Evolutionary conservation across 257 asterid genomes (phyloP).

Genomic region (Eucommia ulmoides): DNA sequence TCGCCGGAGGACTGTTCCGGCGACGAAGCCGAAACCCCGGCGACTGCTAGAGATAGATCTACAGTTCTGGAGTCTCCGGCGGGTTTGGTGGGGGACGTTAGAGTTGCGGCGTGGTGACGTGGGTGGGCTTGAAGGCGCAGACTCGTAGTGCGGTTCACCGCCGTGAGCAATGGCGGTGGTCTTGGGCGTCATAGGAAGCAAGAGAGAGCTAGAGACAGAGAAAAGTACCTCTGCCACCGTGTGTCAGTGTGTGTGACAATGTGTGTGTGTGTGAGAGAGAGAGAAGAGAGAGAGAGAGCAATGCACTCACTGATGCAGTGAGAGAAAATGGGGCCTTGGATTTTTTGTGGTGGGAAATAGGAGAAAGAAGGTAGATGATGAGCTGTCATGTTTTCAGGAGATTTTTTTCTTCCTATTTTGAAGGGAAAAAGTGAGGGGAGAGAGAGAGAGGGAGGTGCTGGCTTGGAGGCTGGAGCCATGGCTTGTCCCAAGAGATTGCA

Average conservation of each 20-base stretch:
- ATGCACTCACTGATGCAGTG: no score
- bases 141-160: neutral
- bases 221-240: neutral
- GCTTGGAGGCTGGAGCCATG: no score
- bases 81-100: conserved; percentile 10
- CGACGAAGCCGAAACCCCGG: conserved; percentile 16
- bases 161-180: neutral
- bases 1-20: conserved; percentile 13
- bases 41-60: conserved; percentile 2
- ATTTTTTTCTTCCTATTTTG: no score
- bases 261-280: neutral
- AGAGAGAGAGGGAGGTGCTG: no score
- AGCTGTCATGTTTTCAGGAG: no score
- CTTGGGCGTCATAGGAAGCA: neutral
- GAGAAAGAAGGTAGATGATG: no score
- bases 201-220: no score
- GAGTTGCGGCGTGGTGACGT: neutral
- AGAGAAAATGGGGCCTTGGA: no score
- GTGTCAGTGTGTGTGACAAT: neutral
- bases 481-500: no score
- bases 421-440: no score
- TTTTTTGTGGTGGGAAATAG: no score
- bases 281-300: neutral
- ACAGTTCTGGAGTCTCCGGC: conserved; percentile 32
- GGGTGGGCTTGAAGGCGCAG: neutral